Conservation (phyloP, 352 stramenopile genomes). For the Phytopythium helicoides region DNA sequence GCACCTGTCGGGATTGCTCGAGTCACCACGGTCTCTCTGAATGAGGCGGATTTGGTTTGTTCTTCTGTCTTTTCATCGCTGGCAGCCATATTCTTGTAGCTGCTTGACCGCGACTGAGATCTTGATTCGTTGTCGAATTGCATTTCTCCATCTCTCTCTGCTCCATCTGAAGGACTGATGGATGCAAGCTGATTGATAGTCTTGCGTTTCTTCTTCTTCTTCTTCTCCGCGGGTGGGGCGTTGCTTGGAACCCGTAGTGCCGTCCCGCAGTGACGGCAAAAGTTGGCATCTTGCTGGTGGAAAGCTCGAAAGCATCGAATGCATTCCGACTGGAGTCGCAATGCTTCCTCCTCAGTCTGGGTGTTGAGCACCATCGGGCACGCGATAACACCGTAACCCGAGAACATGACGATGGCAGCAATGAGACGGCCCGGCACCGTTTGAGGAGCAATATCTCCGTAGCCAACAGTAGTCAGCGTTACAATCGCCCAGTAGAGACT, state of each 20-base stretch:
- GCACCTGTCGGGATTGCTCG: conserved; percentile 7
- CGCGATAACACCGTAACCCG: conserved; percentile 83
- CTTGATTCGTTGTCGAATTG: background rate
- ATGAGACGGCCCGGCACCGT: conserved; percentile 79
- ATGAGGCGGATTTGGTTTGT: background rate
- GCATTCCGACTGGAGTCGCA: conserved; percentile 69
- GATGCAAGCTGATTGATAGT: background rate
- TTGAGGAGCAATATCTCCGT: conserved; percentile 82
- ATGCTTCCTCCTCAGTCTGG: conserved; percentile 35
- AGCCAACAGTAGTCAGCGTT: conserved; percentile 86
- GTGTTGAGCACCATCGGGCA: conserved; percentile 81
- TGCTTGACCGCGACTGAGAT: background rate
- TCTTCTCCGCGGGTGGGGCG: background rate
- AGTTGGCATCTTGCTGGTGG: conserved; percentile 81
- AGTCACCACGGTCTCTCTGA: conserved; percentile 3
- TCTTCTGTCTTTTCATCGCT: too few species aligned
- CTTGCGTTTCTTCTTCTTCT: conserved; percentile 6
- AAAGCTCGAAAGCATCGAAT: conserved; percentile 69
- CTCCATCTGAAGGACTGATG: conserved; percentile 3
- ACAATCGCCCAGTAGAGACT: conserved; percentile 88
- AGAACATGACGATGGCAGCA: conserved; percentile 84
- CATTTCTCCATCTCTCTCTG: background rate
- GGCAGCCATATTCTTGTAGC: too few species aligned
- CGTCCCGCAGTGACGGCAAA: conserved; percentile 72
- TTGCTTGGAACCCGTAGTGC: conserved; percentile 38